A percentile compares a stretch with the other conserved stretches of the same genome.
Evolutionary conservation across 2,329 filamentous ascomycete species (phyloP).

Genomic region (Epicoccum nigrum): DNA sequence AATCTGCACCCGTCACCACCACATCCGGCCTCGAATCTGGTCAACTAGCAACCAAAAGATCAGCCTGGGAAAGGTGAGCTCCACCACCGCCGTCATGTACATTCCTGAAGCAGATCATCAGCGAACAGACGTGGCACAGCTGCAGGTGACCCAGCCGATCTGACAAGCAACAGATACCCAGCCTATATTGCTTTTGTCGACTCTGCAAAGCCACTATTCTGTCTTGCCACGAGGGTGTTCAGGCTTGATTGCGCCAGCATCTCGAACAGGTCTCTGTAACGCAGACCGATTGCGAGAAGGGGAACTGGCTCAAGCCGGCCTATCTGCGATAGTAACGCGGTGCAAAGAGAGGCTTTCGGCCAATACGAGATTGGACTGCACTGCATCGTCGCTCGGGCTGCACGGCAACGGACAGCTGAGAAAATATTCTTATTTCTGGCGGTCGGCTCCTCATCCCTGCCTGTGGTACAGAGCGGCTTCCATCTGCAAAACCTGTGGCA

Average conservation of each 20-base stretch:
- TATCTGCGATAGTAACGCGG: conserved; percentile 8
- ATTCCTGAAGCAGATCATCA: conserved; percentile 16
- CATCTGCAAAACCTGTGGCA: conserved; percentile 13
- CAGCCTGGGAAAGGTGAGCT: conserved; percentile 7
- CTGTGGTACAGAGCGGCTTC: conserved; percentile 7
- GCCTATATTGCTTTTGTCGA: conserved; percentile 22
- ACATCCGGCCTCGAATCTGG: neutral
- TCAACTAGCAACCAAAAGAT: conserved; percentile 1
- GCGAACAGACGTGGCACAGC: conserved; percentile 15
- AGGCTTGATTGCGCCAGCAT: neutral
- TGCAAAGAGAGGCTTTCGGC: conserved; percentile 9
- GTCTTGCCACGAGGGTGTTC: conserved; percentile 13
- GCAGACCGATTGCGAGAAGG: conserved; percentile 6
- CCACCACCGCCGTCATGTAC: conserved; percentile 5
- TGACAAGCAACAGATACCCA: conserved; percentile 29
- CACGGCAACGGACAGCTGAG: conserved; percentile 18
- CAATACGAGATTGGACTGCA: conserved; percentile 13
- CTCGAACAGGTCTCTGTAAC: neutral
- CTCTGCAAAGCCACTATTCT: conserved; percentile 1
- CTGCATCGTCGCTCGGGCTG: conserved; percentile 14
- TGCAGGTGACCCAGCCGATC: conserved; percentile 10
- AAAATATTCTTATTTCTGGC: conserved; percentile 16
- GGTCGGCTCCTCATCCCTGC: conserved; percentile 14
- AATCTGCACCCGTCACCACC: conserved; percentile 1
- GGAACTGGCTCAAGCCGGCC: conserved; percentile 12